Conservation (phyloP, 2,329 filamentous ascomycete species). For the Dryadomyces quercus-mongolicae region DNA sequence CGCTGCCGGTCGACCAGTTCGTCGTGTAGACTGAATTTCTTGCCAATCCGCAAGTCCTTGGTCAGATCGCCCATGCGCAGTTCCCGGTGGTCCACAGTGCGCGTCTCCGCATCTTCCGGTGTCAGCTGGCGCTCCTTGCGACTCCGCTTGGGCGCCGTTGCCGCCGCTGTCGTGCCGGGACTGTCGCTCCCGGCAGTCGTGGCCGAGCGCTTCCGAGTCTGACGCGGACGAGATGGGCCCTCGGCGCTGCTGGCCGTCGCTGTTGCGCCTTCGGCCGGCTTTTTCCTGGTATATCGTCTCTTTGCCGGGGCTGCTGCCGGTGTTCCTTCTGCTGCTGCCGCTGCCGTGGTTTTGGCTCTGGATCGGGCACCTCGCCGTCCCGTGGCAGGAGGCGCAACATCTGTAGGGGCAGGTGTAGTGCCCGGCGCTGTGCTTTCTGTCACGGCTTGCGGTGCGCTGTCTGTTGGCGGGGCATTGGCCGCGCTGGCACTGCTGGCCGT, state of each 20-base stretch:
- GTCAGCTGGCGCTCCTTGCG: constrained; percentile 34
- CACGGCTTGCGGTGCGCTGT: no score
- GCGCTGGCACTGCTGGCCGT: background rate
- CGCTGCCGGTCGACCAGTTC: constrained; percentile 58
- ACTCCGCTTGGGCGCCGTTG: background rate
- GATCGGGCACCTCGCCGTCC: background rate
- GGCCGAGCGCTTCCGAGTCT: background rate
- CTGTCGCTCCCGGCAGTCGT: background rate
- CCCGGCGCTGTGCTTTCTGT: no score
- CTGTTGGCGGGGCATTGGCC: background rate
- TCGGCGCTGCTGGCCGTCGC: background rate
- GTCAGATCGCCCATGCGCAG: constrained; percentile 65
- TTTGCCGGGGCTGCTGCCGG: constrained; percentile 2
- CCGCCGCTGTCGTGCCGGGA: background rate
- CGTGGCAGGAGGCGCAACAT: background rate
- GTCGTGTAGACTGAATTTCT: constrained; percentile 62
- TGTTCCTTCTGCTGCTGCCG: background rate
- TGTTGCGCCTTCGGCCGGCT: background rate
- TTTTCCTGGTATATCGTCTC: constrained; percentile 5
- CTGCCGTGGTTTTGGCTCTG: background rate
- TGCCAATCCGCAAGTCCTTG: constrained; percentile 57
- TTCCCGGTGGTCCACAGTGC: constrained; percentile 50
- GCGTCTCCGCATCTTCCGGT: constrained; percentile 50
- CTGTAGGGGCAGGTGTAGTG: background rate
- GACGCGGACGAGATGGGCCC: background rate